phyloP scores from a whole-genome alignment of 306 rosid genomes.

The Oemleria cerasiformis region DNA sequence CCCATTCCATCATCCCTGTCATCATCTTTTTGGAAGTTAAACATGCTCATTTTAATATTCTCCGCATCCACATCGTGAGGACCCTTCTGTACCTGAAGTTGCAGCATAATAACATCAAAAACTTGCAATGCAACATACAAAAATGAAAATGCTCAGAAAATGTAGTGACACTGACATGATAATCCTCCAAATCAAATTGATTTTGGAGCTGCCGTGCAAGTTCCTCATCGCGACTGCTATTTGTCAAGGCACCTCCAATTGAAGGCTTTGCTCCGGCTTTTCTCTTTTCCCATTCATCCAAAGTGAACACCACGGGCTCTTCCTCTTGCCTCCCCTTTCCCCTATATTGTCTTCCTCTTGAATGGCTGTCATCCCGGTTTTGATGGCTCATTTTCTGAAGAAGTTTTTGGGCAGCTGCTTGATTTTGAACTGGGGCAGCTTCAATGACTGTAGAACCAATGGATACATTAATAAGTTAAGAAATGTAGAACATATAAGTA shows the following conservation, averaged over 20 bases:
- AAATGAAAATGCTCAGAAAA: neutral
- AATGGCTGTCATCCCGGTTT: constrained; percentile 34
- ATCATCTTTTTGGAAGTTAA: constrained; percentile 51
- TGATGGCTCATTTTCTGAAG: constrained; percentile 69
- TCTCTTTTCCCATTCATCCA: constrained; percentile 69
- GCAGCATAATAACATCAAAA: constrained; percentile 13
- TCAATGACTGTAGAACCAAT: constrained; percentile 54
- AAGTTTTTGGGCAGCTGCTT: constrained; percentile 90
- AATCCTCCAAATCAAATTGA: constrained; percentile 63
- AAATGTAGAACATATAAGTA: neutral
- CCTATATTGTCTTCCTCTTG: constrained; percentile 43
- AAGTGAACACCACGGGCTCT: constrained; percentile 52
- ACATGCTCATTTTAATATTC: constrained; percentile 74
- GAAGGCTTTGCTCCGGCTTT: constrained; percentile 48
- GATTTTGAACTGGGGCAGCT: constrained; percentile 78
- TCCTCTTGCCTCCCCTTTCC: constrained; percentile 59
- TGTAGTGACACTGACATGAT: constrained; percentile 43
- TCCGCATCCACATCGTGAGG: constrained; percentile 43
- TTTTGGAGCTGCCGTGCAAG: constrained; percentile 88
- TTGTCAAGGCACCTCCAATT: constrained; percentile 14
- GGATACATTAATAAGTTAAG: constrained; percentile 5
- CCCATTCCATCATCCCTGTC: constrained; percentile 34
- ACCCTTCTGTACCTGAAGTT: constrained; percentile 44
- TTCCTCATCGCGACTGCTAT: constrained; percentile 50
- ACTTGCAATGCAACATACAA: neutral